These are phyloP conservation scores for Lathyrus sativus DNA, from an alignment of 306 rosid species.

Conservation along the genomic window DNA sequence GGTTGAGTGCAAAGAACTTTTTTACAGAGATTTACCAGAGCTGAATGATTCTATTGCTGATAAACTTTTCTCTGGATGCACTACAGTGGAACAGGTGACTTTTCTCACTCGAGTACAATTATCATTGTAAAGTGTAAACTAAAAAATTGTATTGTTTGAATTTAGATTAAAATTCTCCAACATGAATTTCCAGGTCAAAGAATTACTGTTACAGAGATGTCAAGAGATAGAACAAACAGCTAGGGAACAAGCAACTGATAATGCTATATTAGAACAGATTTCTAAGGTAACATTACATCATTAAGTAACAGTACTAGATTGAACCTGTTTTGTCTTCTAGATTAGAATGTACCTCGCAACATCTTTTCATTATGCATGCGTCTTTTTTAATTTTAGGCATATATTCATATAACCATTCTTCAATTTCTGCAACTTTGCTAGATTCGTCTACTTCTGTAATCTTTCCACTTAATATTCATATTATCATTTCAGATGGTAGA, in stretches of 20 bases:
- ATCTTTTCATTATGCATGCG: slow-evolving; percentile 14
- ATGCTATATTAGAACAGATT: slow-evolving; percentile 76
- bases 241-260: slow-evolving; percentile 91
- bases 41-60: slow-evolving; percentile 85
- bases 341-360: slow-evolving; percentile 3
- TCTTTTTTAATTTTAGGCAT: background rate
- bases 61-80: slow-evolving; percentile 79
- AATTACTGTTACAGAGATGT: slow-evolving; percentile 65
- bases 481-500: slow-evolving; percentile 73
- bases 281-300: slow-evolving; percentile 60
- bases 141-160: slow-evolving; percentile 27
- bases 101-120: background rate
- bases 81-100: slow-evolving; percentile 75
- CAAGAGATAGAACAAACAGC: slow-evolving; percentile 85
- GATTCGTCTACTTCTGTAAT: background rate
- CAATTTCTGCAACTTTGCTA: background rate
- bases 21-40: slow-evolving; percentile 86
- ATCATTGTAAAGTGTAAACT: slow-evolving; percentile 8
- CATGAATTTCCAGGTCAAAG: slow-evolving; percentile 67
- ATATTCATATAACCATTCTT: slow-evolving; percentile 1
- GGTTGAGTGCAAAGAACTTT: slow-evolving; percentile 95
- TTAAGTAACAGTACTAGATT: slow-evolving; percentile 28
- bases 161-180: slow-evolving; percentile 30
- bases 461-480: background rate
- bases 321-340: slow-evolving; percentile 19